Evolutionary conservation across 129 eudicot genomes (phyloP), one percentile per base, ranked within the genome.

Genomic region (Arctium minus): DNA sequence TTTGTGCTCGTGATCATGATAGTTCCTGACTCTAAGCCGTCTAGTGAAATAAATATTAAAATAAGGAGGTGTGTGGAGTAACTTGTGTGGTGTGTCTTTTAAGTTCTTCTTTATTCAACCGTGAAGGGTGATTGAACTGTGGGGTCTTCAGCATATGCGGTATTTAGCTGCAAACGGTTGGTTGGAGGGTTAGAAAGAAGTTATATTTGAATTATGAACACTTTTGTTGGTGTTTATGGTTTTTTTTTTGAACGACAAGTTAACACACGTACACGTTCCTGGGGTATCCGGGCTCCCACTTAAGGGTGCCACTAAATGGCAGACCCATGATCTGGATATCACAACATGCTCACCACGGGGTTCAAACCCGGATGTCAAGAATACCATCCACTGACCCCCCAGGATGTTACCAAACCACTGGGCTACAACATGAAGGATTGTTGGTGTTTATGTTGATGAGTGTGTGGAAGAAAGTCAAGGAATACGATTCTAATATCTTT

Each of bases 41-140:
- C 76, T 30, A 0, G 64, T 79, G 15, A 70, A 8, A 6, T 79
- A 71, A 71, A 80, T 46, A 18, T 71, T 29, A 2, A 50, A 50
- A n/a, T 80, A 71, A 2, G 79, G 83, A 72, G 86, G 86, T 22
- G 83, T 46, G 17, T 83, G 64, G 15, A 44, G 7, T 8, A 83
- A 77, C 69, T n/a, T 53, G 56, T 27, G 77, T 12, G 82, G 86
- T 39, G 5, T 68, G 6, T 33, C 36, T 33, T 33, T 33, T 33
- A 33, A 33, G 36, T 33, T 33, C 36, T 33, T 33, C 1, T 2
- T 8, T 18, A 29, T 18, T 11, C 10, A 22, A 67, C 5, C 12
- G 4, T 27, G 35, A 22, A 27, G 35, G 67, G 37, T 46, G 33
- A 64, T 50, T 75, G 38, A 29, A 62, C 1, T 6, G 12, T 6